phyloP scores from a whole-genome alignment of 768 basidiomycete genomes.

The Nidularia sp. region DNA sequence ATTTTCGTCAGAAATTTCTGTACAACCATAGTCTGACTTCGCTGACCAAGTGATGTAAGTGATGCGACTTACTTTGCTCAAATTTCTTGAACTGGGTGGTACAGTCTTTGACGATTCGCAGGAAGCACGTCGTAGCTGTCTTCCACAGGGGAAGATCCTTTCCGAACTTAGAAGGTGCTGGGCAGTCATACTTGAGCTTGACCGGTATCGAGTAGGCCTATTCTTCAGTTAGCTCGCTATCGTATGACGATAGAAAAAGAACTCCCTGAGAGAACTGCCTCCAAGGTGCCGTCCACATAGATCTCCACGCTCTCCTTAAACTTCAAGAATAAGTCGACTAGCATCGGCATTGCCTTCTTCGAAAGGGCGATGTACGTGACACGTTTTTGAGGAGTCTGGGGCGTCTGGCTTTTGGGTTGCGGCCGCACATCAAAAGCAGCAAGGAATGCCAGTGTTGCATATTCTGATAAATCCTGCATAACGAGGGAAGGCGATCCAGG shows the following conservation, averaged over 20 bases:
- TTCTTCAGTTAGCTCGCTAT: neutral
- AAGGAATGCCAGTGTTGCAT: slow-evolving; percentile 81
- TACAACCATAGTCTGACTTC: neutral
- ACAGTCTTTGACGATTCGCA: slow-evolving; percentile 70
- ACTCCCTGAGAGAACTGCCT: slow-evolving; percentile 74
- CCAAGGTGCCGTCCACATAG: slow-evolving; percentile 80
- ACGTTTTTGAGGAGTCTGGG: slow-evolving; percentile 51
- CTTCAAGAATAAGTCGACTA: slow-evolving; percentile 71
- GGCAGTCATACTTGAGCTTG: slow-evolving; percentile 94
- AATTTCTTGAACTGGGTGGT: slow-evolving; percentile 46
- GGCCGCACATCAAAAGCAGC: slow-evolving; percentile 64
- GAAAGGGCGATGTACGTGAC: slow-evolving; percentile 89
- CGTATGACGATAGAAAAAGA: neutral
- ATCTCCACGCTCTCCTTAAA: slow-evolving; percentile 61
- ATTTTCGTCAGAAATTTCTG: slow-evolving; percentile 58
- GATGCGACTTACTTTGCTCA: slow-evolving; percentile 36
- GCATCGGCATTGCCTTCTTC: slow-evolving; percentile 82
- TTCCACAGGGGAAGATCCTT: slow-evolving; percentile 92
- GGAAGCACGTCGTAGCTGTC: slow-evolving; percentile 81
- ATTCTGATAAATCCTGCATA: slow-evolving; percentile 83
- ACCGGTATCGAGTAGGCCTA: slow-evolving; percentile 89
- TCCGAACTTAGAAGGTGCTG: slow-evolving; percentile 81
- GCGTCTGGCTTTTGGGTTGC: slow-evolving; percentile 31
- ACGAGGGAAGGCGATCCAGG: slow-evolving; percentile 67
- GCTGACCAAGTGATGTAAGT: neutral